Conservation (phyloP, 257 asterid genomes). For the Galeopsis tetrahit region DNA sequence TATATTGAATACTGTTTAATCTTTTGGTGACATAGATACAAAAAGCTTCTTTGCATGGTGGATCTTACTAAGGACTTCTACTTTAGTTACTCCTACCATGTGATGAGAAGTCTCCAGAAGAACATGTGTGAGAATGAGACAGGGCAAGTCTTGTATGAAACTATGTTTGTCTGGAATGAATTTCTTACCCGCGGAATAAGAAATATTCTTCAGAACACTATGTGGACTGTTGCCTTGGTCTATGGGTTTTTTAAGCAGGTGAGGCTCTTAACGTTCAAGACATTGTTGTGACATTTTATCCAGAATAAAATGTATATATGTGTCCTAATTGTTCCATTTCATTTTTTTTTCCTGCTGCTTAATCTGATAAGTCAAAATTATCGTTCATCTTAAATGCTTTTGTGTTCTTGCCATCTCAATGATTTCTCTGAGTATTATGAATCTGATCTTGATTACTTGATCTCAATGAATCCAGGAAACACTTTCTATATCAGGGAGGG, state of each 20-base stretch:
- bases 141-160: conserved; percentile 71
- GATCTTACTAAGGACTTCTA: conserved; percentile 98
- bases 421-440: conserved; percentile 27
- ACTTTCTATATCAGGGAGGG: conserved; percentile 74
- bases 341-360: neutral
- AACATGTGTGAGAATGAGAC: conserved; percentile 64
- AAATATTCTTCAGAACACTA: conserved; percentile 73
- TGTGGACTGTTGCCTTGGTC: conserved; percentile 95
- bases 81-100: conserved; percentile 95
- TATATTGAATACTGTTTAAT: conserved; percentile 25
- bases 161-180: conserved; percentile 99
- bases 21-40: conserved; percentile 64
- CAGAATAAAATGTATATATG: neutral
- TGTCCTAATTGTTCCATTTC: conserved; percentile 1
- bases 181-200: conserved; percentile 91
- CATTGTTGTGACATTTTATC: conserved; percentile 5
- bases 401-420: conserved; percentile 25
- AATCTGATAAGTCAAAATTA: conserved; percentile 14
- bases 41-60: conserved; percentile 89
- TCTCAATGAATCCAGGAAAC: conserved; percentile 63
- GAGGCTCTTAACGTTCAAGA: conserved; percentile 34
- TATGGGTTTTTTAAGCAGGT: conserved; percentile 98
- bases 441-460: conserved; percentile 38
- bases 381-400: conserved; percentile 21
- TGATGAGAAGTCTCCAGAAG: conserved; percentile 93